Base-by-base conservation (phyloP, 2,329 filamentous ascomycete species). In the Podosphaera fusca region DNA sequence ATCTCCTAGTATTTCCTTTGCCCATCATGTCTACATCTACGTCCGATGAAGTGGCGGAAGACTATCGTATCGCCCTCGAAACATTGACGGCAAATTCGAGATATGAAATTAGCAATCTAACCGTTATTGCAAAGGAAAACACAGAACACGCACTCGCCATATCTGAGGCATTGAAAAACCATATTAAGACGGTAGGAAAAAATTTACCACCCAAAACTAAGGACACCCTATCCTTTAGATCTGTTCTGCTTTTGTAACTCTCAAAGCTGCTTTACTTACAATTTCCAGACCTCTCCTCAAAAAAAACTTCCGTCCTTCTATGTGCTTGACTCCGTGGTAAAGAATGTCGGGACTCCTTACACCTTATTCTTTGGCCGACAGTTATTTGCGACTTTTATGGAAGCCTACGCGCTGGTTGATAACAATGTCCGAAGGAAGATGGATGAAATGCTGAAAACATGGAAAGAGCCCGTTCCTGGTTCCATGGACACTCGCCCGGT, bases 271-370 rank as follows among this genome's bases (percentile, higher is more conserved):
- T 61, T 63, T 60, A 62, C 60, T 64, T 64, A 63, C 60, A 59
- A 58, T 57, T 64, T 52, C 56, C 56, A 98, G 92, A 87, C 85
- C 57, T 80, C 87, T 51, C 88, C 92, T 45, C 78, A 81, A 60
- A 89, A 88, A 69, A 98, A 96, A 67, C 75, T 98, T 2, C 89
- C 92, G 21, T 87, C 92, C n/a, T 77, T 98, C 34, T 98, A 96
- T 71, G 87, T 98, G 62, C 82, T 98, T 67, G 92, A 98, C 71
- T 96, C 90, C 14, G 90, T 98, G 60, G 89, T 94, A 67, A 98
- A 98, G 71, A 96, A 98, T 73, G 88, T 98, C 60, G 92, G 92
- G 60, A 95, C 90, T 0, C 92, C 92, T 6, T 98, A 98, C 70
- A 96, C 90, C 0, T 76, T 96, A 10, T 96, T 95, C 69, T 85